Conservation (phyloP, 2,329 filamentous ascomycete species). For the Botrytis elliptica region DNA sequence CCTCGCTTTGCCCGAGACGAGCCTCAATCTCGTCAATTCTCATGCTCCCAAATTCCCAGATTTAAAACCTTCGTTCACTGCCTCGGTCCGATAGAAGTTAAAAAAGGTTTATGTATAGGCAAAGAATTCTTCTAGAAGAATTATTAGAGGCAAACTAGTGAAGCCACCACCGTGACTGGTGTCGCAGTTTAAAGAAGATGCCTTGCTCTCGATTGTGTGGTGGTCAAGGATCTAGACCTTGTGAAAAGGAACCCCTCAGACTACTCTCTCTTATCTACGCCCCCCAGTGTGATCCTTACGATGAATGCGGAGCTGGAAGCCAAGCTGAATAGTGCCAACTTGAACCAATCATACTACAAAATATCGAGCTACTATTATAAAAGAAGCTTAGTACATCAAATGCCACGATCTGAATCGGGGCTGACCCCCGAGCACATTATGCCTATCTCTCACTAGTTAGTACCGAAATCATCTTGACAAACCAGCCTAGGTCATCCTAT, state of each 20-base stretch:
- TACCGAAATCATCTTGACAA: not conserved
- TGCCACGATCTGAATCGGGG: not conserved
- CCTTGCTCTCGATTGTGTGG: not conserved
- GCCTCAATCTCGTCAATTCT: not conserved
- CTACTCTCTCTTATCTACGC: not conserved
- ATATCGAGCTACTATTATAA: not conserved
- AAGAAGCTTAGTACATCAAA: not conserved
- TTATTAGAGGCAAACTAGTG: not conserved
- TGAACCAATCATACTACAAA: not conserved
- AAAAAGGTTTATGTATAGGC: not conserved
- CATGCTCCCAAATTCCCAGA: not conserved
- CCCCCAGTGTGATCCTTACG: not conserved
- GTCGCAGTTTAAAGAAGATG: not conserved
- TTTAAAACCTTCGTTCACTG: not conserved
- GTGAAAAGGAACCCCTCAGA: not conserved
- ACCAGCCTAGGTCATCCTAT: not conserved
- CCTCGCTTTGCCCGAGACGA: not conserved
- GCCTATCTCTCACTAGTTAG: not conserved
- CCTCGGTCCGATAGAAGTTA: not conserved
- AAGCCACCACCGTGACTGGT: not conserved
- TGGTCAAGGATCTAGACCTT: not conserved
- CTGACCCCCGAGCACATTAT: not conserved
- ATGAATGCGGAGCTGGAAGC: not conserved
- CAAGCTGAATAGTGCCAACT: not conserved
- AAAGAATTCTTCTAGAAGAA: conserved; percentile 6